Evolutionary conservation across 805 yeast species (phyloP).

Genomic region (Grigorovia jiainica): DNA sequence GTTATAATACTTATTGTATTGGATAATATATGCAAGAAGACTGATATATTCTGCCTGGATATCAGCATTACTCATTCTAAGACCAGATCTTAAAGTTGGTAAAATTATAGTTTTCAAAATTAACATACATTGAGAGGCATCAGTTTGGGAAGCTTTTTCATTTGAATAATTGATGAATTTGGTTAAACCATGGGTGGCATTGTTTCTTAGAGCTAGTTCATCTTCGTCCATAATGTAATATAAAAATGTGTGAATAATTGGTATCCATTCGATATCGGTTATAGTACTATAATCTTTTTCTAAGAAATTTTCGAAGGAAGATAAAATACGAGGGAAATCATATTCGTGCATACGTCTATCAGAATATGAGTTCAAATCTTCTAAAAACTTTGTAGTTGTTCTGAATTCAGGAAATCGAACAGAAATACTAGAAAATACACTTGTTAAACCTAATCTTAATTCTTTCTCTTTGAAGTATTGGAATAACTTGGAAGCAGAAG

Average conservation of each 20-base stretch:
- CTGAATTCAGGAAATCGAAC: conserved; percentile 35
- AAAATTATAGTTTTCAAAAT: conserved; percentile 46
- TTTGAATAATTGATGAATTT: conserved; percentile 55
- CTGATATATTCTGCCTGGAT: conserved; percentile 65
- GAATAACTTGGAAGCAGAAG: conserved; percentile 47
- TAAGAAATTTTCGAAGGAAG: conserved; percentile 56
- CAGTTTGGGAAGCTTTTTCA: conserved; percentile 19
- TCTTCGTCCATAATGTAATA: conserved; percentile 66
- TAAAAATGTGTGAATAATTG: conserved; percentile 58
- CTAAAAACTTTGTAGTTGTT: conserved; percentile 43
- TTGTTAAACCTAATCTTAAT: conserved; percentile 54
- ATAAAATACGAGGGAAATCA: conserved; percentile 68
- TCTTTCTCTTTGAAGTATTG: conserved; percentile 47
- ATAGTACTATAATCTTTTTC: conserved; percentile 41
- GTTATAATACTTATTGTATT: conserved; percentile 32
- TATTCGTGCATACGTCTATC: conserved; percentile 54
- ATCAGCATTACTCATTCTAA: conserved; percentile 50
- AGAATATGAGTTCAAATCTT: conserved; percentile 64
- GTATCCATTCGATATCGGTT: conserved; percentile 62
- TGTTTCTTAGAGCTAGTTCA: conserved; percentile 72
- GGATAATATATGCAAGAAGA: conserved; percentile 55
- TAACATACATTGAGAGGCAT: conserved; percentile 20
- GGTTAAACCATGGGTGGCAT: conserved; percentile 55
- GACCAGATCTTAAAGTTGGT: conserved; percentile 58
- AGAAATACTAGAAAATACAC: conserved; percentile 53